Conservation (phyloP, 495 filamentous ascomycete genomes). For the Penicillium roqueforti region DNA sequence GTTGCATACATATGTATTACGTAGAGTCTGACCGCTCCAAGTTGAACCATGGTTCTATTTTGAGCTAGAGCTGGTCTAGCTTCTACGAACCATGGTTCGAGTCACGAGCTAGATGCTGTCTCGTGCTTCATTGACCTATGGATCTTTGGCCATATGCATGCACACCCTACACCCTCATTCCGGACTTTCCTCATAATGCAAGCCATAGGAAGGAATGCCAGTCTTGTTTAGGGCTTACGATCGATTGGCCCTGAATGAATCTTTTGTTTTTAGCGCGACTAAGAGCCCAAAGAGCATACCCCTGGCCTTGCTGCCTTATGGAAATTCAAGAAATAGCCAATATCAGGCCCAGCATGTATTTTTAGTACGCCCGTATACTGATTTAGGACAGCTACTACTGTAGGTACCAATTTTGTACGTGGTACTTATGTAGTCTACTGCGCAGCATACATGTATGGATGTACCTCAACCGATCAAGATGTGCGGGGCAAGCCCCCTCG, state of each 20-base stretch:
- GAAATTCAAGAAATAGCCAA: slow-evolving; percentile 1
- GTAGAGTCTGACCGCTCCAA: slow-evolving; percentile 12
- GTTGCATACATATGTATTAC: slow-evolving; percentile 10
- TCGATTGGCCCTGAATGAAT: slow-evolving; percentile 31
- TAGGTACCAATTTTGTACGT: neutral
- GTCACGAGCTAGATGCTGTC: neutral
- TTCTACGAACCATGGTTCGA: slow-evolving; percentile 5
- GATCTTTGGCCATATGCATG: neutral
- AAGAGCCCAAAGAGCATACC: slow-evolving; percentile 5
- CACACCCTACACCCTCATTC: neutral
- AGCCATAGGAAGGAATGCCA: neutral
- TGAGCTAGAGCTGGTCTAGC: neutral
- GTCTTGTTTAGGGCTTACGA: slow-evolving; percentile 1
- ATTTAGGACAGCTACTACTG: neutral
- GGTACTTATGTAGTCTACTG: slow-evolving; percentile 2
- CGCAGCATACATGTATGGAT: neutral
- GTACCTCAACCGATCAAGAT: slow-evolving; percentile 4
- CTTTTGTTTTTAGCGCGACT: slow-evolving; percentile 15
- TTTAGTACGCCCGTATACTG: neutral
- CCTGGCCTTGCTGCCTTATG: slow-evolving; percentile 23
- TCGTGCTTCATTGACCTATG: neutral
- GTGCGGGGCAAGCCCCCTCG: slow-evolving; percentile 5
- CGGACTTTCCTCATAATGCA: neutral
- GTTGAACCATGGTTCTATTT: neutral
- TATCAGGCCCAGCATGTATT: neutral